Percentiles rank a stretch among this genome's conserved stretches.
These are phyloP conservation scores for Passalora sequoiae DNA, from an alignment of 2,329 filamentous ascomycete genomes.

Conservation along the genomic window DNA sequence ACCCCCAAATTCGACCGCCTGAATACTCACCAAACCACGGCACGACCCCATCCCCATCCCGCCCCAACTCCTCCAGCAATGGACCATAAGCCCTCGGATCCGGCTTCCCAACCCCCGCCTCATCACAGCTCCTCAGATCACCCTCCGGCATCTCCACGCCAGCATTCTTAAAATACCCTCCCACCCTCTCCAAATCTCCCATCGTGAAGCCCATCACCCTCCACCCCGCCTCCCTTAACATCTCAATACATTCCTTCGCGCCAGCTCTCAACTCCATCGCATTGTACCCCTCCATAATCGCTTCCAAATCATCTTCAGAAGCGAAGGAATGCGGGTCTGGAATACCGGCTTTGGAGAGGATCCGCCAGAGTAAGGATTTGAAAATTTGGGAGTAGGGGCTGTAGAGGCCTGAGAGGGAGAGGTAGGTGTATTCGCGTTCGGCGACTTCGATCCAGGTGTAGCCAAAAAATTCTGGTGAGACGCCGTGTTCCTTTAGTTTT, in stretches of 20 bases:
- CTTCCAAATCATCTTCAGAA: constrained; percentile 39
- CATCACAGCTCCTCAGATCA: constrained; percentile 39
- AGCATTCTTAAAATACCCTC: constrained; percentile 46
- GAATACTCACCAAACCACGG: too few relatives aligned
- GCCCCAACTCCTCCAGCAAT: constrained; percentile 39
- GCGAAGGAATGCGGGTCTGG: constrained; percentile 40
- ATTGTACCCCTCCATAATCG: constrained; percentile 38
- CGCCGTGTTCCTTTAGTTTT: constrained; percentile 35
- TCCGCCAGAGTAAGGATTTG: constrained; percentile 46
- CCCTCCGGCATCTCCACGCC: constrained; percentile 44
- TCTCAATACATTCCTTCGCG: constrained; percentile 39
- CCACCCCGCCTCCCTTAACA: constrained; percentile 45
- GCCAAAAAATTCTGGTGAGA: constrained; percentile 43
- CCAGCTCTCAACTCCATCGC: constrained; percentile 35
- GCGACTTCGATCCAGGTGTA: constrained; percentile 46
- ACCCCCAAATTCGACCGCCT: too few relatives aligned
- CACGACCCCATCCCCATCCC: constrained; percentile 21
- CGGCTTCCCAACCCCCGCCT: constrained; percentile 46
- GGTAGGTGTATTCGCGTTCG: constrained; percentile 48
- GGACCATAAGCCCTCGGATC: constrained; percentile 44
- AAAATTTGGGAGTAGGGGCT: constrained; percentile 41
- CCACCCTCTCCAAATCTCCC: constrained; percentile 46
- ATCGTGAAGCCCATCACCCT: constrained; percentile 52
- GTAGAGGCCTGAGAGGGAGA: constrained; percentile 43
- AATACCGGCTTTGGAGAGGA: constrained; percentile 43